phyloP scores from a whole-genome alignment of 2,329 filamentous ascomycete genomes.

The Xylariaceae sp. region DNA sequence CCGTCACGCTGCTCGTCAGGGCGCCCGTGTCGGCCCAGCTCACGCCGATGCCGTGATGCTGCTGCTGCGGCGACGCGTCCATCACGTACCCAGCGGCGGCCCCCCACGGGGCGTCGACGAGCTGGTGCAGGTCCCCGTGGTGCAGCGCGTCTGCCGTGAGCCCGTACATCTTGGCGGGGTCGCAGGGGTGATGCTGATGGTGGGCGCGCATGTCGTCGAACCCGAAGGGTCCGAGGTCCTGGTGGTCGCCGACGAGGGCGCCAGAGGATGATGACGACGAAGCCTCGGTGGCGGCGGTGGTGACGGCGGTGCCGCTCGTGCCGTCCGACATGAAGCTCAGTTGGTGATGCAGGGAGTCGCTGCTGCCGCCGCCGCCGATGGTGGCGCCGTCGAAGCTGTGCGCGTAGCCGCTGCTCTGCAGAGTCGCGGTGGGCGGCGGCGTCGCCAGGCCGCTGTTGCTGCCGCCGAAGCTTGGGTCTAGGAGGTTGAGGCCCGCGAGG shows the following conservation, averaged over 20 bases:
- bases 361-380: conserved; percentile 26
- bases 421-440: conserved; percentile 57
- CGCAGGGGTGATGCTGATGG: too few relatives aligned
- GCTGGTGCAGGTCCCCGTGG: not conserved
- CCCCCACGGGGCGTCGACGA: conserved; percentile 9
- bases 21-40: conserved; percentile 25
- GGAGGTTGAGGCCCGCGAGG: conserved; percentile 39
- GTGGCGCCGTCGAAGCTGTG: conserved; percentile 45
- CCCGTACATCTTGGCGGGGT: not conserved
- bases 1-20: conserved; percentile 7
- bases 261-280: too few relatives aligned
- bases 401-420: conserved; percentile 49
- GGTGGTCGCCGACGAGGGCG: conserved; percentile 13
- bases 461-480: conserved; percentile 47
- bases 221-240: conserved; percentile 36
- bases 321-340: conserved; percentile 43
- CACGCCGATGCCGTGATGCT: too few relatives aligned
- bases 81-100: conserved; percentile 2
- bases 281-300: conserved; percentile 33
- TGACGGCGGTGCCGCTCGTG: conserved; percentile 30
- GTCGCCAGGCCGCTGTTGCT: conserved; percentile 57
- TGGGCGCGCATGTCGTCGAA: conserved; percentile 25
- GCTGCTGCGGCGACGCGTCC: not conserved
- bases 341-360: conserved; percentile 34
- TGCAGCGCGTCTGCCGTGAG: conserved; percentile 10